A percentile compares a stretch with the other conserved stretches of the same genome.
Conservation (phyloP, 768 basidiomycete genomes). For the Dacryopinax primogenitus region DNA sequence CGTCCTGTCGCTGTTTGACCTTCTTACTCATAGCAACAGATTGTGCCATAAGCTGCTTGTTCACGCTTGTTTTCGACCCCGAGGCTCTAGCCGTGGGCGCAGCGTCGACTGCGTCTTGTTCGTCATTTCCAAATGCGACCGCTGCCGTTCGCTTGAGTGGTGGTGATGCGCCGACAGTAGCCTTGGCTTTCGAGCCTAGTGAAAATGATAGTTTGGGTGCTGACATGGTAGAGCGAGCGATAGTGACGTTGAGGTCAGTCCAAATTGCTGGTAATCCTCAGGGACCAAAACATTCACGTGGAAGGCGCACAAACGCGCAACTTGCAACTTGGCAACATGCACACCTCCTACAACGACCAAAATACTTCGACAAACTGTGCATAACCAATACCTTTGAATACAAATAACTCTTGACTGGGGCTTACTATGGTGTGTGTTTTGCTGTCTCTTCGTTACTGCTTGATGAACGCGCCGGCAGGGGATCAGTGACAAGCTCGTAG, state of each 20-base stretch:
- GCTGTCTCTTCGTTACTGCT: not conserved
- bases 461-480: slow-evolving; percentile 35
- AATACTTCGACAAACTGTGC: too few relatives aligned
- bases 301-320: too few relatives aligned
- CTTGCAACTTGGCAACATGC: too few relatives aligned
- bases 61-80: slow-evolving; percentile 16
- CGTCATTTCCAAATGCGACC: slow-evolving; percentile 47
- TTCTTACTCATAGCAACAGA: slow-evolving; percentile 49
- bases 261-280: too few relatives aligned
- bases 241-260: too few relatives aligned
- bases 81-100: slow-evolving; percentile 33
- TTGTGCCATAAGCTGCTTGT: slow-evolving; percentile 36
- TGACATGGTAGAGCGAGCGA: slow-evolving; percentile 5
- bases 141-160: slow-evolving; percentile 47
- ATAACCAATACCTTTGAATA: too few relatives aligned
- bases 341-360: too few relatives aligned
- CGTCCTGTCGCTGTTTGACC: slow-evolving; percentile 60
- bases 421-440: not conserved
- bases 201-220: slow-evolving; percentile 71
- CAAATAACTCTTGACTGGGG: too few relatives aligned
- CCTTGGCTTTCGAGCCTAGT: slow-evolving; percentile 42
- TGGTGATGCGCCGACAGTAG: slow-evolving; percentile 36
- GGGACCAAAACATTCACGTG: not conserved
- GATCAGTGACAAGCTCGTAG: slow-evolving; percentile 66
- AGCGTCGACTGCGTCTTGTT: slow-evolving; percentile 45